Evolutionary conservation across 352 stramenopile genomes (phyloP).

Genomic region (Phytophthora melonis): DNA sequence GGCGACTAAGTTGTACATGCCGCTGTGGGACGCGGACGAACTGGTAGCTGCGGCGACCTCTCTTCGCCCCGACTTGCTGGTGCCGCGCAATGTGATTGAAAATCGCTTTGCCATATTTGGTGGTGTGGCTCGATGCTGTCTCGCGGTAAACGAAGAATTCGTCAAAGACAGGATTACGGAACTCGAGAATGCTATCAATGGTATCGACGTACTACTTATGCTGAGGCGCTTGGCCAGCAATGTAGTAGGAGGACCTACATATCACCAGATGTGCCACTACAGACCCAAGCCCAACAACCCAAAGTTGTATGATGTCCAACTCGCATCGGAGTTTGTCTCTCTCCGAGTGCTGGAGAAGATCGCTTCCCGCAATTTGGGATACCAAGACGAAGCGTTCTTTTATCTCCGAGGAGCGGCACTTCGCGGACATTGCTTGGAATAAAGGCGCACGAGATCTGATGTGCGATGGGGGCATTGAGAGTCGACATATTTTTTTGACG

Average conservation of each 20-base stretch:
- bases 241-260: not conserved
- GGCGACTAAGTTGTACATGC: conserved; percentile 6
- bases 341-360: conserved; percentile 10
- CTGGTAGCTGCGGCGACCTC: not conserved
- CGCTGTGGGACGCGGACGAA: conserved; percentile 10
- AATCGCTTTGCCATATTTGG: conserved; percentile 6
- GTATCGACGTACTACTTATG: too few species aligned
- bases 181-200: too few species aligned
- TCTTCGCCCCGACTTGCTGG: not conserved
- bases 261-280: not conserved
- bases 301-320: not conserved
- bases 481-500: too few species aligned
- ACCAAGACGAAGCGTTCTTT: too few species aligned
- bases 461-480: too few species aligned
- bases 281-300: not conserved
- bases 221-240: not conserved
- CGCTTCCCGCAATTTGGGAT: too few species aligned
- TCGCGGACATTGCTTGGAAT: too few species aligned
- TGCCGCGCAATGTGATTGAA: not conserved
- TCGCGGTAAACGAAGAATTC: too few species aligned
- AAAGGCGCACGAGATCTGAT: too few species aligned
- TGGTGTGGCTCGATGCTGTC: conserved; percentile 2
- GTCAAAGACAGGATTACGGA: too few species aligned
- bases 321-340: conserved; percentile 4
- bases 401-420: too few species aligned